Evolutionary conservation across 257 asterid species (phyloP).

Genomic region (Plantago elongata): DNA sequence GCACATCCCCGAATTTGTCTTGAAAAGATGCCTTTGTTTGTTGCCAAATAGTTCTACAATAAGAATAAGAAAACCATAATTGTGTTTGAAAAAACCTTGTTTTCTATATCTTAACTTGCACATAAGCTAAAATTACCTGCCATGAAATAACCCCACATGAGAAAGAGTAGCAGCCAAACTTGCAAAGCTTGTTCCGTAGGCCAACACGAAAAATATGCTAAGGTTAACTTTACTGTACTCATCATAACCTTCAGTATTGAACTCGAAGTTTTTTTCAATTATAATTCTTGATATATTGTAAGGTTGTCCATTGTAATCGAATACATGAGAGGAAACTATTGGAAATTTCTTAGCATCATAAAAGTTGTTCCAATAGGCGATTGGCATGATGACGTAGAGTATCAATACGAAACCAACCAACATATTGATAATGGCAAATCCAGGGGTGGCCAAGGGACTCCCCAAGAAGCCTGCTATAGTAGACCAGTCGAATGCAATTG

Average conservation of each 20-base stretch:
- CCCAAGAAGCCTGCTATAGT: conserved; percentile 55
- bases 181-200: conserved; percentile 57
- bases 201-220: conserved; percentile 44
- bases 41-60: conserved; percentile 47
- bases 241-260: conserved; percentile 44
- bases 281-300: conserved; percentile 46
- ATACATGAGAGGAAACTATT: conserved; percentile 51
- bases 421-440: conserved; percentile 55
- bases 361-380: conserved; percentile 52
- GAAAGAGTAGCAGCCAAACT: conserved; percentile 54
- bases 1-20: conserved; percentile 55
- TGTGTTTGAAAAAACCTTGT: too few relatives aligned
- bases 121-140: conserved; percentile 31
- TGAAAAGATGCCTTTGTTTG: conserved; percentile 52
- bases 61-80: not conserved
- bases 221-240: conserved; percentile 50
- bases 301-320: conserved; percentile 40
- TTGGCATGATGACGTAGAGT: conserved; percentile 39
- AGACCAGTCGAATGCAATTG: conserved; percentile 60
- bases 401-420: conserved; percentile 46
- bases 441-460: conserved; percentile 73
- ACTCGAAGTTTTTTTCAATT: conserved; percentile 33
- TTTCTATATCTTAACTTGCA: too few relatives aligned
- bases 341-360: conserved; percentile 51
- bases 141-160: conserved; percentile 61